These are phyloP conservation scores for Nigrospora osmanthi DNA, from an alignment of 2,329 filamentous ascomycete genomes.

Conservation along the genomic window DNA sequence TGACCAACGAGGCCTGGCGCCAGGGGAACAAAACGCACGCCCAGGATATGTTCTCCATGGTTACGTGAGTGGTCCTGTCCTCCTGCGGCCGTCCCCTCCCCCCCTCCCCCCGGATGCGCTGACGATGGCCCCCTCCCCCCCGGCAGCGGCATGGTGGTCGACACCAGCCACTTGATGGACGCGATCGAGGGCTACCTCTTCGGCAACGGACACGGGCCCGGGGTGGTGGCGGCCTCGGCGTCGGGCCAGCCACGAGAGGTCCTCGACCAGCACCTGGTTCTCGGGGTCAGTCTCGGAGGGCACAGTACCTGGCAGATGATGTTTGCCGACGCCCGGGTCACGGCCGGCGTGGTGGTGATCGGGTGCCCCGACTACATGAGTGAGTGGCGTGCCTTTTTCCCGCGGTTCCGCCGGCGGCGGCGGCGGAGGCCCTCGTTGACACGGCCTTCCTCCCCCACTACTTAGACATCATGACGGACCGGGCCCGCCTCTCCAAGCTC, in stretches of 20 bases:
- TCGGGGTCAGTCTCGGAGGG: conserved; percentile 81
- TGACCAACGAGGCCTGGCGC: conserved; percentile 72
- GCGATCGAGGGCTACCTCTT: conserved; percentile 71
- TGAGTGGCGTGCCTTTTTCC: too few species aligned
- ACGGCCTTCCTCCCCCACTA: not conserved
- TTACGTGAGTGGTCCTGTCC: conserved; percentile 22
- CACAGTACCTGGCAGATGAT: conserved; percentile 82
- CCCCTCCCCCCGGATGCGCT: too few species aligned
- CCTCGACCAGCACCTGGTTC: conserved; percentile 60
- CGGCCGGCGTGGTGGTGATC: conserved; percentile 71
- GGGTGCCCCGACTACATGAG: conserved; percentile 84
- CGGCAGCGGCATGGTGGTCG: conserved; percentile 58
- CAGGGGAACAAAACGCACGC: conserved; percentile 75
- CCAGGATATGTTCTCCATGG: conserved; percentile 81
- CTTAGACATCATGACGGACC: conserved; percentile 62
- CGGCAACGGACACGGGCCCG: conserved; percentile 23
- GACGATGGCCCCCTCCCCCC: too few species aligned
- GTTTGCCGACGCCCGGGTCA: conserved; percentile 70
- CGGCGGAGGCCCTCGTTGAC: too few species aligned
- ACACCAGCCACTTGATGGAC: conserved; percentile 69
- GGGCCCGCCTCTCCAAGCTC: conserved; percentile 64
- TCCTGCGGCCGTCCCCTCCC: too few species aligned
- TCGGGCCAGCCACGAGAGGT: conserved; percentile 3
- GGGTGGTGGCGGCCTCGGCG: conserved; percentile 4
- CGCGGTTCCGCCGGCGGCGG: too few species aligned